Evolutionary conservation across 805 yeast species (phyloP).

Genomic region (Lachancea waltii): DNA sequence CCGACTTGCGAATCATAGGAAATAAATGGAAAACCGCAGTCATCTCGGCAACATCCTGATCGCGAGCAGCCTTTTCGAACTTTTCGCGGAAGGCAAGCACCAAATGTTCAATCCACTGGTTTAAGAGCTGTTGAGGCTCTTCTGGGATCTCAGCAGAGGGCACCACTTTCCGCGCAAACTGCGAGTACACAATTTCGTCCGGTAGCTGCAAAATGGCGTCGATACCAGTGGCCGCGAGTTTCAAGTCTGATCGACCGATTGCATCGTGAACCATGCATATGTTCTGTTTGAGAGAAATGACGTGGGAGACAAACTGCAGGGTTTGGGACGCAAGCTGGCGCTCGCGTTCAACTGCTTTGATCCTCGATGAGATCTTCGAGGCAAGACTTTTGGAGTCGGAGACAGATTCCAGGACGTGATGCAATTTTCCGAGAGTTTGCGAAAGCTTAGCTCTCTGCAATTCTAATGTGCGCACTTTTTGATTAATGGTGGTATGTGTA

Average conservation of each 20-base stretch:
- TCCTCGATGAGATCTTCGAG: slow-evolving; percentile 57
- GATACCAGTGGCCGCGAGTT: slow-evolving; percentile 68
- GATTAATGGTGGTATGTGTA: slow-evolving; percentile 22
- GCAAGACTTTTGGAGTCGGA: slow-evolving; percentile 61
- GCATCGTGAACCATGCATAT: slow-evolving; percentile 63
- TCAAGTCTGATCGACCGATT: slow-evolving; percentile 57
- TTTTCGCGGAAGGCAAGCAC: slow-evolving; percentile 50
- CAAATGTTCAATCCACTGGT: slow-evolving; percentile 53
- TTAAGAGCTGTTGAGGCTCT: slow-evolving; percentile 52
- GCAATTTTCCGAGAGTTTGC: slow-evolving; percentile 50
- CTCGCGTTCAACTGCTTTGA: slow-evolving; percentile 64
- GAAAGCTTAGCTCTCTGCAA: slow-evolving; percentile 58
- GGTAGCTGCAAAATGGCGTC: slow-evolving; percentile 49
- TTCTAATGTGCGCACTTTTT: slow-evolving; percentile 42
- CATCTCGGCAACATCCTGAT: slow-evolving; percentile 58
- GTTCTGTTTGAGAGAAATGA: slow-evolving; percentile 58
- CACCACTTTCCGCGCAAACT: slow-evolving; percentile 71
- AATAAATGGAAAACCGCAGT: slow-evolving; percentile 80
- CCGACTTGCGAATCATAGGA: slow-evolving; percentile 72
- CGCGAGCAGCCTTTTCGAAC: slow-evolving; percentile 64
- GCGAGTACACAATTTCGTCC: slow-evolving; percentile 45
- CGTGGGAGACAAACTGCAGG: slow-evolving; percentile 55
- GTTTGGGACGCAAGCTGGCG: slow-evolving; percentile 57
- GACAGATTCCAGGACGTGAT: slow-evolving; percentile 47
- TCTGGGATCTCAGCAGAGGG: slow-evolving; percentile 87